These are phyloP conservation scores for Geranium brycei DNA, from an alignment of 345 rosid species.

Conservation along the genomic window DNA sequence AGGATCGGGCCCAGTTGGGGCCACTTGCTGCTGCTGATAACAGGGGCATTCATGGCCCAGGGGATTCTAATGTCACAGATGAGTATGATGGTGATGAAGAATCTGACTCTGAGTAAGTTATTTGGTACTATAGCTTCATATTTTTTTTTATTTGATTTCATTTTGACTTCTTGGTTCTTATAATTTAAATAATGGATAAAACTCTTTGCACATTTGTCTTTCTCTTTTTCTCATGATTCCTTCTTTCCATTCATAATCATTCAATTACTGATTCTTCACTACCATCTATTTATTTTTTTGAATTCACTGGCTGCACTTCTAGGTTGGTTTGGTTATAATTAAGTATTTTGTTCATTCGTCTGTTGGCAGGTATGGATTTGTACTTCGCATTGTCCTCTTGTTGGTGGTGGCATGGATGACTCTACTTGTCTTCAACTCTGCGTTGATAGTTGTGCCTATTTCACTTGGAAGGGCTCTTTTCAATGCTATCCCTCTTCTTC, in stretches of 20 bases:
- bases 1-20: conserved; percentile 45
- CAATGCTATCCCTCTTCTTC: conserved; percentile 84
- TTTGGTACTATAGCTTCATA: background rate
- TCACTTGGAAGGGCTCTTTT: conserved; percentile 92
- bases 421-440: conserved; percentile 80
- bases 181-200: no score
- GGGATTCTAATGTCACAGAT: conserved; percentile 34
- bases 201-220: no score
- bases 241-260: no score
- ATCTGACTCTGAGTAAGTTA: conserved; percentile 78
- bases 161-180: no score
- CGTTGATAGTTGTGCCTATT: conserved; percentile 75
- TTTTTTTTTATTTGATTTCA: no score
- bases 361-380: conserved; percentile 77
- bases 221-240: no score
- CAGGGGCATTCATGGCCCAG: conserved; percentile 29
- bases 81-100: conserved; percentile 69
- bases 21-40: conserved; percentile 40
- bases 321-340: background rate
- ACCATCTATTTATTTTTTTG: background rate
- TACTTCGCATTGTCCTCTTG: conserved; percentile 63
- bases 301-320: no score
- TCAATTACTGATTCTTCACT: background rate
- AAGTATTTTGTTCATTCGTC: conserved; percentile 8
- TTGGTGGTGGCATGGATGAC: conserved; percentile 96